phyloP scores from a whole-genome alignment of 305 asterid genomes.

The Fraxinus ornus region DNA sequence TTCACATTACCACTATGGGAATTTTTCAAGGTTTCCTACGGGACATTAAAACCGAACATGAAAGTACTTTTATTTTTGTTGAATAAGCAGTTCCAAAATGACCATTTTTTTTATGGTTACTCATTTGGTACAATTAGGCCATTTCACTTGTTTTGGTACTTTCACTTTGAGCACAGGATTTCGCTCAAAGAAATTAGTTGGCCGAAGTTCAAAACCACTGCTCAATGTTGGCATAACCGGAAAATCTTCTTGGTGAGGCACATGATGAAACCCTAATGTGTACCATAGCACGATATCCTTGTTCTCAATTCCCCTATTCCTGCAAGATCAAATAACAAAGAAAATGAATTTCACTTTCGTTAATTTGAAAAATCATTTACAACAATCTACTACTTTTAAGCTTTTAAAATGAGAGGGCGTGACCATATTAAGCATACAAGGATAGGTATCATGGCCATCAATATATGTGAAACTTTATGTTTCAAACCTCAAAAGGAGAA shows the following conservation, averaged over 20 bases:
- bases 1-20: no score
- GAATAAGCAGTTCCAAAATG: not conserved
- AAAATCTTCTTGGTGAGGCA: slow-evolving; percentile 51
- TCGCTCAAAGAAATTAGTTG: slow-evolving; percentile 50
- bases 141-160: slow-evolving; percentile 16
- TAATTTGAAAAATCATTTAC: not conserved
- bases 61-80: not conserved
- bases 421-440: no score
- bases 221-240: slow-evolving; percentile 55
- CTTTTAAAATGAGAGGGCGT: not conserved
- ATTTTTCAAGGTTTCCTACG: no score
- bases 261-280: slow-evolving; percentile 50
- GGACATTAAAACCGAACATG: no score
- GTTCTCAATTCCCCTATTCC: slow-evolving; percentile 41
- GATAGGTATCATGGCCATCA: no score
- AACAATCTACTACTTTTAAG: no score
- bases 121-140: slow-evolving; percentile 24
- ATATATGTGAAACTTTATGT: no score
- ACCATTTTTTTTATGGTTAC: not conserved
- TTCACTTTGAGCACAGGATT: slow-evolving; percentile 41
- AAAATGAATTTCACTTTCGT: not conserved
- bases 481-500: no score
- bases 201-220: slow-evolving; percentile 42
- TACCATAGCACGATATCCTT: slow-evolving; percentile 52
- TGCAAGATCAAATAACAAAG: slow-evolving; percentile 13